Percentiles rank a stretch among this genome's conserved stretches.
phyloP scores from a whole-genome alignment of 2,329 filamentous ascomycete genomes.

The Nigrospora osmanthi region DNA sequence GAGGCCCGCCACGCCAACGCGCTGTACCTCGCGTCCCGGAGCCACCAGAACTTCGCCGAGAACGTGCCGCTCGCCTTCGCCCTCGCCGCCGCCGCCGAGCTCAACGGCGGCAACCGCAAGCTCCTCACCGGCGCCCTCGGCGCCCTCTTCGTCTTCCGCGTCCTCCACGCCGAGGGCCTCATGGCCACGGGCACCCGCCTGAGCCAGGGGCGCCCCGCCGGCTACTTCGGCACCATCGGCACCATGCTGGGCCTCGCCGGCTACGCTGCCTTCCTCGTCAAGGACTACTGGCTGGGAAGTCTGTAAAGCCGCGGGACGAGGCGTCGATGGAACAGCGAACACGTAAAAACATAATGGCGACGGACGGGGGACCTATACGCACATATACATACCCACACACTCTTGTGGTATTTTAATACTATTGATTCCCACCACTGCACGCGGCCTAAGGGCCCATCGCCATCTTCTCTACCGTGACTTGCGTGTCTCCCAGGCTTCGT shows the following conservation, averaged over 20 bases:
- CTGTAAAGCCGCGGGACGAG: no score
- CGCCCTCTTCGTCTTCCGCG: conserved; percentile 16
- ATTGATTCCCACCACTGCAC: no score
- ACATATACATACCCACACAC: no score
- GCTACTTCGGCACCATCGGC: conserved; percentile 18
- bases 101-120: conserved; percentile 21
- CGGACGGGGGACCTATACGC: no score
- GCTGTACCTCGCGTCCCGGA: conserved; percentile 16
- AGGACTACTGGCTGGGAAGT: conserved; percentile 10
- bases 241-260: conserved; percentile 15
- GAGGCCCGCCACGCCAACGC: conserved; percentile 8
- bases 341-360: no score
- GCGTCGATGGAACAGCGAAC: no score
- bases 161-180: conserved; percentile 19
- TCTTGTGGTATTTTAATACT: no score
- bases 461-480: no score
- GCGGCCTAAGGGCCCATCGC: no score
- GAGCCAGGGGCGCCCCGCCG: conserved; percentile 17
- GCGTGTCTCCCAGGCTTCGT: no score
- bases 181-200: conserved; percentile 8
- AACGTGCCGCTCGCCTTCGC: conserved; percentile 21
- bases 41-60: conserved; percentile 22
- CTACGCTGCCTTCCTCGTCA: conserved; percentile 19
- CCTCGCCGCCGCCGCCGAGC: conserved; percentile 20
- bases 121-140: conserved; percentile 13